Percentiles rank a stretch among this genome's conserved stretches.
These are phyloP conservation scores for Fragaria ananassa DNA, from an alignment of 306 rosid genomes.

Conservation along the genomic window DNA sequence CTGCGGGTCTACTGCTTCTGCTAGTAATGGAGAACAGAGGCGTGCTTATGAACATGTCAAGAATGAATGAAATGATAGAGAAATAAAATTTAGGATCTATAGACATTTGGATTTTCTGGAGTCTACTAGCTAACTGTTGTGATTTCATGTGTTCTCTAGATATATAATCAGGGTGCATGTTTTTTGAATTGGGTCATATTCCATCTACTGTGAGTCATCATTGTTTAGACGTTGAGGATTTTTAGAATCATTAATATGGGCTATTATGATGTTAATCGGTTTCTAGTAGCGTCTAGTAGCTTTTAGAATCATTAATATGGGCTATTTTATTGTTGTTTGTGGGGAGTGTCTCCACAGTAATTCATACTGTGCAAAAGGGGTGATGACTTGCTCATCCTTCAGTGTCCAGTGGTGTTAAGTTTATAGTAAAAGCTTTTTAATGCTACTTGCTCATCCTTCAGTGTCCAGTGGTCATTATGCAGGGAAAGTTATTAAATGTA, in stretches of 20 bases:
- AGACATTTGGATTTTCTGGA: background rate
- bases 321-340: background rate
- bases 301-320: too few relatives aligned
- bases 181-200: background rate
- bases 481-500: conserved; percentile 9
- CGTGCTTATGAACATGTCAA: background rate
- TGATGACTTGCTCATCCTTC: background rate
- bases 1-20: background rate
- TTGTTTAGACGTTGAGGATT: background rate
- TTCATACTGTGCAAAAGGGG: background rate
- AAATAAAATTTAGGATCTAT: background rate
- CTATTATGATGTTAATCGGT: background rate
- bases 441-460: too few relatives aligned
- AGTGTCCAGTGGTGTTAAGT: too few relatives aligned
- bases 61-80: background rate
- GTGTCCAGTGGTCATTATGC: background rate
- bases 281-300: background rate
- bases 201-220: background rate
- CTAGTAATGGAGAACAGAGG: background rate
- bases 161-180: background rate
- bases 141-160: background rate
- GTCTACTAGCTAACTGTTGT: background rate
- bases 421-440: too few relatives aligned
- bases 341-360: background rate
- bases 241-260: background rate